These are phyloP conservation scores for Verticillium nonalfalfae DNA, from an alignment of 2,329 filamentous ascomycete genomes.

Conservation along the genomic window DNA sequence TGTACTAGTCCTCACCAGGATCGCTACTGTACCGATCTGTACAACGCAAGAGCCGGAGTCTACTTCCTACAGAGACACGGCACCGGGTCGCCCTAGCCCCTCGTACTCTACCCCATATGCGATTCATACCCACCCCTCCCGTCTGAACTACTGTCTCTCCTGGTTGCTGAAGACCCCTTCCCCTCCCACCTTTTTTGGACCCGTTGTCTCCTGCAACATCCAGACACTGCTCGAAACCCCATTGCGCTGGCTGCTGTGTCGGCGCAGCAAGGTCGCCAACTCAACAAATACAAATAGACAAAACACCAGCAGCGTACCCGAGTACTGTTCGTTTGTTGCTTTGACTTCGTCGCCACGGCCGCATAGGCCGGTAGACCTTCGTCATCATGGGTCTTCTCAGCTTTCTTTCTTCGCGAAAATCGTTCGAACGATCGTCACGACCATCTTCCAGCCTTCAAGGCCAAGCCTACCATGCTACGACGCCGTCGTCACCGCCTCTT, in stretches of 20 bases:
- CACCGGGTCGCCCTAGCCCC: neutral
- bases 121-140: neutral
- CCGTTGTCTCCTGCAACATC: neutral
- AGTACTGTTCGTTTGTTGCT: no score
- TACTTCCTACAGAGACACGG: neutral
- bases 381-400: conserved; percentile 26
- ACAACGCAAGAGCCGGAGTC: neutral
- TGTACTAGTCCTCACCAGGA: neutral
- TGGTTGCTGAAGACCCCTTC: neutral
- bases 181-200: neutral
- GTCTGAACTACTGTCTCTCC: neutral
- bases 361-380: conserved; percentile 3
- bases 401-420: conserved; percentile 23
- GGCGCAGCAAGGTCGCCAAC: neutral
- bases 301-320: no score
- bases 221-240: neutral
- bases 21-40: neutral
- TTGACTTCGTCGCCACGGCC: neutral
- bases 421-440: conserved; percentile 11
- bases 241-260: neutral
- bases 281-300: neutral
- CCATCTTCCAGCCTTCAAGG: conserved; percentile 18
- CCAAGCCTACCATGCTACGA: conserved; percentile 29
- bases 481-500: conserved; percentile 28
- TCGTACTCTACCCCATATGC: neutral